Conservation (phyloP, 805 yeast genomes). For the Yarrowia sp. region DNA sequence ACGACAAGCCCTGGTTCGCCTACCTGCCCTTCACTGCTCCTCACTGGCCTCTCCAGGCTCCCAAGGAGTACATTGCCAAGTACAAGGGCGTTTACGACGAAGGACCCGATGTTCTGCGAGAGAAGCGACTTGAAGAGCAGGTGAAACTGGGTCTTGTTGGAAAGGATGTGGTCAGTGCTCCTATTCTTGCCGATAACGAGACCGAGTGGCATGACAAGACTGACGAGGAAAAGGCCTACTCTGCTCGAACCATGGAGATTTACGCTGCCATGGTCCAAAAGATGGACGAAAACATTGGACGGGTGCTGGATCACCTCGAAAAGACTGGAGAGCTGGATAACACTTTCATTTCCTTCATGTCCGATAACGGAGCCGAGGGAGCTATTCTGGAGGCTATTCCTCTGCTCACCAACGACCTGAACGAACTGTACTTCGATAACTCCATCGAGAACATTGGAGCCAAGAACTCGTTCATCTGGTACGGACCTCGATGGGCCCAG, state of each 20-base stretch:
- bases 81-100: constrained; percentile 57
- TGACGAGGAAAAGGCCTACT: constrained; percentile 51
- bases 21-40: constrained; percentile 66
- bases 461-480: constrained; percentile 57
- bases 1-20: constrained; percentile 59
- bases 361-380: constrained; percentile 72
- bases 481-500: constrained; percentile 66
- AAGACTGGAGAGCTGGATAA: constrained; percentile 57
- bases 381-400: constrained; percentile 65
- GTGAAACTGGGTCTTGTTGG: constrained; percentile 56
- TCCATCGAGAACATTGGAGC: constrained; percentile 57
- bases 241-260: constrained; percentile 59
- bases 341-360: constrained; percentile 63
- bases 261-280: constrained; percentile 69
- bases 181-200: constrained; percentile 28
- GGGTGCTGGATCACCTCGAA: constrained; percentile 55
- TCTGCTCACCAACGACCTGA: constrained; percentile 49
- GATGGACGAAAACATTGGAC: constrained; percentile 60
- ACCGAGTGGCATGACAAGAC: constrained; percentile 56
- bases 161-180: constrained; percentile 52
- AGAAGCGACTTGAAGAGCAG: constrained; percentile 53
- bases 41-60: constrained; percentile 71
- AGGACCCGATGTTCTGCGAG: constrained; percentile 58
- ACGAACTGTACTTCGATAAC: constrained; percentile 53
- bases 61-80: constrained; percentile 55